Evolutionary conservation across 345 rosid genomes (phyloP).

Genomic region (Viola odorata): DNA sequence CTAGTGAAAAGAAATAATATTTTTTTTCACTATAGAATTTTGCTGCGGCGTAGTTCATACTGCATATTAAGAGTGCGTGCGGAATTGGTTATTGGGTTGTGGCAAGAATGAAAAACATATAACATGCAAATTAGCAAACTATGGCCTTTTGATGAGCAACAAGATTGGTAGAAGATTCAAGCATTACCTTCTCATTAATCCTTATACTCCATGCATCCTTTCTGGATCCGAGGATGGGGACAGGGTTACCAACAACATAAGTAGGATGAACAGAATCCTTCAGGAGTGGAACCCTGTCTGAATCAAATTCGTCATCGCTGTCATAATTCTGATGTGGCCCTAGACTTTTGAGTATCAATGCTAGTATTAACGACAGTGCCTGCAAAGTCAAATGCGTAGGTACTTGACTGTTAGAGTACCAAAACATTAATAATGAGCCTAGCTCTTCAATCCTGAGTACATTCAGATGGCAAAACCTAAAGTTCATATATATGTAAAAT

Average conservation of each 20-base stretch:
- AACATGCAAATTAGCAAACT: neutral
- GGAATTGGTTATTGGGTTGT: too few species aligned
- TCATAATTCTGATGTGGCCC: conserved; percentile 70
- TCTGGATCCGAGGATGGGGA: conserved; percentile 53
- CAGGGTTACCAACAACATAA: conserved; percentile 62
- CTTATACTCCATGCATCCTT: conserved; percentile 47
- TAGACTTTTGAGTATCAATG: conserved; percentile 63
- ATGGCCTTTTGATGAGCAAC: neutral
- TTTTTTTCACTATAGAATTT: too few species aligned
- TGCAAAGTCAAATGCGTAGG: conserved; percentile 17
- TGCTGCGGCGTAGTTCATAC: too few species aligned
- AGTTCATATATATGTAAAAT: neutral
- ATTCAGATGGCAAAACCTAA: neutral
- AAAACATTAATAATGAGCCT: neutral
- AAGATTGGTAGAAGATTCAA: neutral
- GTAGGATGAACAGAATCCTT: conserved; percentile 41
- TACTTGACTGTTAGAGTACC: conserved; percentile 7
- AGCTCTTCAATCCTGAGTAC: too few species aligned
- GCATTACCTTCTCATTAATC: conserved; percentile 48
- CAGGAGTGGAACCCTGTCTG: conserved; percentile 61
- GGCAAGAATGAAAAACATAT: too few species aligned
- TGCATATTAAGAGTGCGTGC: too few species aligned
- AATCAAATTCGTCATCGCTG: conserved; percentile 62
- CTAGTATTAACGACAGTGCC: conserved; percentile 60
- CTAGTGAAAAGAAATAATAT: neutral